Conservation (phyloP, 352 stramenopile genomes). For the Globisporangium alternatum region DNA sequence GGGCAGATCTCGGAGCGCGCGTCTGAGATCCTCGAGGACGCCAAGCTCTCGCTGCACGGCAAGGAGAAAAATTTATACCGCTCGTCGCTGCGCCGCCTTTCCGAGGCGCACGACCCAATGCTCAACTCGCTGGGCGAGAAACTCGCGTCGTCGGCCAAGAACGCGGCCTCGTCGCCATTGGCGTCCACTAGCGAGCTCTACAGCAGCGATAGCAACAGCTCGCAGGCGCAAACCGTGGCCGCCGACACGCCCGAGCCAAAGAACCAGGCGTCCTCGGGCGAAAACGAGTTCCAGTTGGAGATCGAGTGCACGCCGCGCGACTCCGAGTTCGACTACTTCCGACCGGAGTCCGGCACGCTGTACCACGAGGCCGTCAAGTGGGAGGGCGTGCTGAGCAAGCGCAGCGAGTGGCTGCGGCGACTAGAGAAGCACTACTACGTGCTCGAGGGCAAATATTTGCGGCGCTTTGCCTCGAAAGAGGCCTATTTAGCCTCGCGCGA, state of each 20-base stretch:
- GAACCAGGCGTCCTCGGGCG: background rate
- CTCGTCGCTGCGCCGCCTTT: constrained; percentile 54
- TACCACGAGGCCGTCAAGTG: constrained; percentile 84
- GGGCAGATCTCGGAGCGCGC: constrained; percentile 78
- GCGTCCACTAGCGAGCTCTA: constrained; percentile 19
- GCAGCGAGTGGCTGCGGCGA: constrained; percentile 80
- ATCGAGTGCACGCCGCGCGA: constrained; percentile 16
- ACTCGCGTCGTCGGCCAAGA: constrained; percentile 42
- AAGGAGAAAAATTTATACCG: constrained; percentile 84
- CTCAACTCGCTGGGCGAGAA: constrained; percentile 68
- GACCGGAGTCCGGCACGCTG: constrained; percentile 56
- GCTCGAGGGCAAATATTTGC: constrained; percentile 80
- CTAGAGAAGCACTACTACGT: constrained; percentile 88
- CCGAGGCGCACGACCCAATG: constrained; percentile 61
- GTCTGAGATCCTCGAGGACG: constrained; percentile 82
- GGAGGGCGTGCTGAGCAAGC: constrained; percentile 77
- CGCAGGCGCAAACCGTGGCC: background rate
- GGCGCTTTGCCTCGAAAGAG: constrained; percentile 82
- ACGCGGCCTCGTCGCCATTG: constrained; percentile 7
- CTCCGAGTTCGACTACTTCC: constrained; percentile 37
- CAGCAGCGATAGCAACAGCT: constrained; percentile 9
- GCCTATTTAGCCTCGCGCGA: constrained; percentile 77
- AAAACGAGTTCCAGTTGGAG: constrained; percentile 9
- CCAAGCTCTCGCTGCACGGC: constrained; percentile 69
- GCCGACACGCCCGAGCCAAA: constrained; percentile 1